Evolutionary conservation across 345 rosid species (phyloP).

Genomic region (Euclidium syriacum): DNA sequence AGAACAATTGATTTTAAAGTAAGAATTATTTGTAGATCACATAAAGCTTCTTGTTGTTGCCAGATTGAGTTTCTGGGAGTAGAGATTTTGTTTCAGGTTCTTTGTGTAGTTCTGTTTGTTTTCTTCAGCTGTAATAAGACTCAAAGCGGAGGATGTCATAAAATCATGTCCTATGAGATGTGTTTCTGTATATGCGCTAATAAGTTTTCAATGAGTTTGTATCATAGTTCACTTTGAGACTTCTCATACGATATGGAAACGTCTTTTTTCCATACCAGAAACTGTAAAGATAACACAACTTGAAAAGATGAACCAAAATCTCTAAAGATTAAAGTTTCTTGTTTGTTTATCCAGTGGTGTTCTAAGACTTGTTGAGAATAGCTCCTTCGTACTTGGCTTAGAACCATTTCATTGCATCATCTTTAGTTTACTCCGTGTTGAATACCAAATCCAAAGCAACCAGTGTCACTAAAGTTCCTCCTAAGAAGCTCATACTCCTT

Average conservation of each 20-base stretch:
- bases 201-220: too few relatives aligned
- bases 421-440: constrained; percentile 46
- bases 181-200: too few relatives aligned
- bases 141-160: not conserved
- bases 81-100: not conserved
- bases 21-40: not conserved
- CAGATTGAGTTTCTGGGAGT: constrained; percentile 7
- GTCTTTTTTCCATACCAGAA: too few relatives aligned
- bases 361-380: constrained; percentile 45
- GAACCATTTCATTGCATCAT: too few relatives aligned
- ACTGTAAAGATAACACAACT: not conserved
- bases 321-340: not conserved
- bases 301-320: not conserved
- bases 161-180: not conserved
- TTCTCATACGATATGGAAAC: too few relatives aligned
- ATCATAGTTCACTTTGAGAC: too few relatives aligned
- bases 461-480: constrained; percentile 44
- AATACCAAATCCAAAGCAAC: constrained; percentile 47
- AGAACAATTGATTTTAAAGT: not conserved
- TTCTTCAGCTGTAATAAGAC: constrained; percentile 15
- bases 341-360: constrained; percentile 9
- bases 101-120: constrained; percentile 7
- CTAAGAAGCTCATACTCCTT: constrained; percentile 30
- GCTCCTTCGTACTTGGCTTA: constrained; percentile 51
- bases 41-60: constrained; percentile 14